Base-by-base conservation (phyloP, 2,329 filamentous ascomycete species). In the Trichoderma semiorbis region DNA sequence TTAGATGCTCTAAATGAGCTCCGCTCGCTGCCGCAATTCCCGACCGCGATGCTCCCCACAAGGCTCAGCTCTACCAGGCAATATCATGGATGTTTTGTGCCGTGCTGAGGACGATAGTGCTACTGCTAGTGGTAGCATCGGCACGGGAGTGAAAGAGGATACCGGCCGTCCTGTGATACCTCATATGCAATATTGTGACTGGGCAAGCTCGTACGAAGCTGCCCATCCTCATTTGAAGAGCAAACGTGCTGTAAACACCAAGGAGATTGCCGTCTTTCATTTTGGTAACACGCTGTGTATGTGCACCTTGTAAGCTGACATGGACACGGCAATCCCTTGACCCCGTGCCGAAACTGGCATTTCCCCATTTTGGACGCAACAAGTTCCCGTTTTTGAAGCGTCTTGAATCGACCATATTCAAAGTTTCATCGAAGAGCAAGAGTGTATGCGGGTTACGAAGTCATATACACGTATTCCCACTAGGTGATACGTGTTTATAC, bases 11-110 rank as follows among this genome's bases (percentile, higher is more conserved):
- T 12, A 43, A 21, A 39, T 30, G 34, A 67, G 57, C 66, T 69
- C 57, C 67, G 67, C 67, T 36, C 16, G 58, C 39, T 69, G 39
- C 68, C 68, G 43, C 12, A n/a, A 43, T 36, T 70, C 60, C 67
- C 67, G 67, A 60, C 14, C 43, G 36, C 36, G 21, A 39, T 39
- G 58, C 43, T 12, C 43, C 30, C 67, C 58, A 63, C 67, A 70
- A 70, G 57, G 60, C 67, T 70, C 28, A 65, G 26, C 28, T 16
- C 16, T 43, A 43, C 36, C 36, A 43, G 36, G 36, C 1, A 16
- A 16, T 43, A 8, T 43, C 3, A 43, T 39, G 32, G 32, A 18
- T 43, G 39, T n/a, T 10, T 10, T 10, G 21, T 62, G 32, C 32
- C 32, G 32, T 57, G 53, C 53, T 10, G 32, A 34, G 21, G 7